These are phyloP conservation scores for Myxozyma nipponensis DNA, from an alignment of 805 yeast genomes.

Conservation along the genomic window DNA sequence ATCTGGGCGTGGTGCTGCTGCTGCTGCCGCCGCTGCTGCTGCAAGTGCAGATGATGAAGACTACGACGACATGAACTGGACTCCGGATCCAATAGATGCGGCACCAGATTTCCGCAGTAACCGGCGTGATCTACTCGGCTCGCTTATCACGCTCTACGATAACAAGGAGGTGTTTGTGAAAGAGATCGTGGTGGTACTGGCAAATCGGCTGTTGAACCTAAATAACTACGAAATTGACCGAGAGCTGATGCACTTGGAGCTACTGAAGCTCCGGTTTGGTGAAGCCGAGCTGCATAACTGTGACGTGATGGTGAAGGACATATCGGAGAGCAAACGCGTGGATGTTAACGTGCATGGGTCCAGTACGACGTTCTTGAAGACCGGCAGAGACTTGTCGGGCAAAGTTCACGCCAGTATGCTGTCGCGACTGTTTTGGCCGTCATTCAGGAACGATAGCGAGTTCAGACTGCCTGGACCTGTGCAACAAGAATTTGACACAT, in stretches of 20 bases:
- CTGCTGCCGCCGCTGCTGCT: conserved; percentile 7
- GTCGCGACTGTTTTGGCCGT: conserved; percentile 81
- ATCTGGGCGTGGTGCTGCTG: not conserved
- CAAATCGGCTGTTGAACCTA: conserved; percentile 50
- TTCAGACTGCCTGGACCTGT: conserved; percentile 51
- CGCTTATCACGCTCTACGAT: conserved; percentile 68
- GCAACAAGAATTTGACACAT: conserved; percentile 43
- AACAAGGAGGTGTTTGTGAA: conserved; percentile 60
- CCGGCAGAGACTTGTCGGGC: conserved; percentile 20
- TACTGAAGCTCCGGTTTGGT: conserved; percentile 62
- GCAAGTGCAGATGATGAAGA: conserved; percentile 38
- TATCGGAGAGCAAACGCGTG: conserved; percentile 51
- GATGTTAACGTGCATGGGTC: conserved; percentile 40
- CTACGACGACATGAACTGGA: conserved; percentile 56
- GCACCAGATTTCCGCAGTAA: conserved; percentile 61
- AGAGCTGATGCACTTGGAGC: conserved; percentile 42
- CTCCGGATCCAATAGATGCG: conserved; percentile 86
- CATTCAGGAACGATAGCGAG: conserved; percentile 42
- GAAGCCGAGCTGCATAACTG: conserved; percentile 60
- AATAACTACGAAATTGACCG: conserved; percentile 32
- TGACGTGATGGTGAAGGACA: conserved; percentile 81
- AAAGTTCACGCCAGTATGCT: conserved; percentile 56
- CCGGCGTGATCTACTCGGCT: conserved; percentile 57
- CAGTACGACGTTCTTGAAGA: conserved; percentile 1
- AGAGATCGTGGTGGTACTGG: conserved; percentile 60